phyloP scores from a whole-genome alignment of 148 eudicot species.

The Mesembryanthemum crystallinum region DNA sequence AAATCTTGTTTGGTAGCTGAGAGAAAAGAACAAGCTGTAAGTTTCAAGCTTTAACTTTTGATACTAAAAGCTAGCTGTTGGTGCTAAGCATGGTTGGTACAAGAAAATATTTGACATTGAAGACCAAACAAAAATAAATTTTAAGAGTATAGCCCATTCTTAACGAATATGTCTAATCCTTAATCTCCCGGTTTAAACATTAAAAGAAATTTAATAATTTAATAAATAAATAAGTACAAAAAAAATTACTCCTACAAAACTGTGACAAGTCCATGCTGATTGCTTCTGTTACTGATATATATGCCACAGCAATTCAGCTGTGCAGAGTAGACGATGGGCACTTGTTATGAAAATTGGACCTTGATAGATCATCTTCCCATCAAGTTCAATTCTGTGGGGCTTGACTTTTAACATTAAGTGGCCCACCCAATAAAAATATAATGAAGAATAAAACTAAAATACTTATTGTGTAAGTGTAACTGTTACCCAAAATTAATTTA shows the following conservation, averaged over 20 bases:
- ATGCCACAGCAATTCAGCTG: constrained; percentile 41
- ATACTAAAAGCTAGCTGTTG: too few species aligned
- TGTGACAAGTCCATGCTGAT: constrained; percentile 35
- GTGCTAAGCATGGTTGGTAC: neutral
- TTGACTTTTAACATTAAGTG: constrained; percentile 24
- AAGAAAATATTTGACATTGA: neutral
- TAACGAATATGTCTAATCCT: constrained; percentile 31
- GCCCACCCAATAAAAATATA: constrained; percentile 5
- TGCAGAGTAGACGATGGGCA: constrained; percentile 32
- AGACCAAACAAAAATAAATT: neutral
- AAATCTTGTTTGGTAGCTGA: too few species aligned
- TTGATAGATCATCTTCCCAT: constrained; percentile 34
- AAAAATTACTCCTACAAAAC: too few species aligned
- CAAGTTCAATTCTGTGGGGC: constrained; percentile 31
- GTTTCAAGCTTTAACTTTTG: too few species aligned
- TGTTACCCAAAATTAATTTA: constrained; percentile 18
- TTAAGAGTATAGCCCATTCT: neutral
- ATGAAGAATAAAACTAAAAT: neutral
- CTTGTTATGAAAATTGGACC: constrained; percentile 30
- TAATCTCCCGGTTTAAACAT: constrained; percentile 2
- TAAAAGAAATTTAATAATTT: too few species aligned
- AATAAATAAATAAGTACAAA: constrained; percentile 2
- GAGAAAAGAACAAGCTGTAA: too few species aligned
- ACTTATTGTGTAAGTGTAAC: neutral
- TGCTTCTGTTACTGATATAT: constrained; percentile 26